These are phyloP conservation scores for Beauveria scarabaeidicola DNA, from an alignment of 2,329 filamentous ascomycete genomes.

Conservation along the genomic window DNA sequence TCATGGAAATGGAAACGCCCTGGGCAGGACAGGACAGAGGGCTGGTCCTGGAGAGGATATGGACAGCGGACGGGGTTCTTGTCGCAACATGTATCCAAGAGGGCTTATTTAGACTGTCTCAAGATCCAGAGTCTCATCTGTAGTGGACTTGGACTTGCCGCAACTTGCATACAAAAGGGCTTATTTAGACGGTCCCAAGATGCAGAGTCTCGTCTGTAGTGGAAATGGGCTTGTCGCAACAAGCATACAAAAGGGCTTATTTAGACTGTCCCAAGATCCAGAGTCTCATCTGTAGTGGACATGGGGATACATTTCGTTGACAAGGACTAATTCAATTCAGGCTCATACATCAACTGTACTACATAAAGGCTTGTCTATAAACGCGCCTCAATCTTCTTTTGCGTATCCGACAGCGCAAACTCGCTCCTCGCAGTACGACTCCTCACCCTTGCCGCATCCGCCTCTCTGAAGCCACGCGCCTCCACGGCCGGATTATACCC, in stretches of 20 bases:
- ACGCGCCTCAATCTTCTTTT: conserved; percentile 9
- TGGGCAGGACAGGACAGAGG: conserved; percentile 9
- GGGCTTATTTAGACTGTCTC: not conserved
- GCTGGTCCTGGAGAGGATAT: conserved; percentile 9
- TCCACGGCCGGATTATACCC: conserved; percentile 9
- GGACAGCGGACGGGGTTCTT: not conserved
- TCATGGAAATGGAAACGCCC: conserved; percentile 11
- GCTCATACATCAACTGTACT: no score
- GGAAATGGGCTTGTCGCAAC: no score
- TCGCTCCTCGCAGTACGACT: not conserved
- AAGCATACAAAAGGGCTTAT: not conserved
- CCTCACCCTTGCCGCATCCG: conserved; percentile 3
- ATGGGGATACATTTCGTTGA: no score
- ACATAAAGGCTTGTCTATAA: not conserved
- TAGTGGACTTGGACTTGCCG: not conserved
- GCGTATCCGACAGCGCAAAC: conserved; percentile 7
- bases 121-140: not conserved
- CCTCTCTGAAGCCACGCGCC: conserved; percentile 4
- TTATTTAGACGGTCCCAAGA: not conserved
- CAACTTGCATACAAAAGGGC: not conserved
- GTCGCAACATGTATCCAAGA: conserved; percentile 8
- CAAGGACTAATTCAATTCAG: no score
- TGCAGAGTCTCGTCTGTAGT: not conserved
- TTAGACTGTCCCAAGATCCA: not conserved
- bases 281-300: not conserved